Evolutionary conservation across 1,284 basidiomycete species (phyloP).

Genomic region (Ganoderma lucidum): DNA sequence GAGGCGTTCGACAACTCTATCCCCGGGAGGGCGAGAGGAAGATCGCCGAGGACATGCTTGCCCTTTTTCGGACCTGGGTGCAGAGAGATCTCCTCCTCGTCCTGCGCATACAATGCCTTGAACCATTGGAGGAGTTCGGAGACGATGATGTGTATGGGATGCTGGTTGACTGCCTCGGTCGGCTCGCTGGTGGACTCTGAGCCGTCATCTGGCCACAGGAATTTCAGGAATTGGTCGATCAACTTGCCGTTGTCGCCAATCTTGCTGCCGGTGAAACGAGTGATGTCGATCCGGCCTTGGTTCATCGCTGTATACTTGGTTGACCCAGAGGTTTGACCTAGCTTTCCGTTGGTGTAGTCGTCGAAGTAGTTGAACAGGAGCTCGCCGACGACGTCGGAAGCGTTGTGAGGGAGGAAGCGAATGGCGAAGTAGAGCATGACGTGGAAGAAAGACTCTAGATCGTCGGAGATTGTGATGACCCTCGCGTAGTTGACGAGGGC

Average conservation of each 20-base stretch:
- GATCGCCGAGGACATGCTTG: neutral
- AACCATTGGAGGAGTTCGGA: neutral
- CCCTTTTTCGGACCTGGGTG: neutral
- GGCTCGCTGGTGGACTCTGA: neutral
- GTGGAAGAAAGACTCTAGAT: slow-evolving; percentile 25
- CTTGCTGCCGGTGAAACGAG: neutral
- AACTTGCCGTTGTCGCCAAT: neutral
- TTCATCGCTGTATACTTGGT: neutral
- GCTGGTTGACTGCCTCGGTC: neutral
- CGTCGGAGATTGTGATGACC: slow-evolving; percentile 13
- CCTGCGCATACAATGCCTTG: neutral
- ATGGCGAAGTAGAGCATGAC: neutral
- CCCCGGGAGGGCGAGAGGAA: neutral
- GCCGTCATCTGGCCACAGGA: neutral
- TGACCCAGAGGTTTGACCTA: neutral
- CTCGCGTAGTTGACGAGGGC: slow-evolving; percentile 2
- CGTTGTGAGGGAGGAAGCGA: neutral
- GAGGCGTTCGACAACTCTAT: neutral
- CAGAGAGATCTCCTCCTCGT: neutral
- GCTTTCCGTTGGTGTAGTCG: neutral
- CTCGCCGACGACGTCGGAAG: slow-evolving; percentile 1
- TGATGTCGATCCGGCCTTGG: neutral
- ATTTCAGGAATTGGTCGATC: neutral
- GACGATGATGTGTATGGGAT: neutral
- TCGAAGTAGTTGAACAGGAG: neutral